Base-by-base conservation (phyloP, 495 filamentous ascomycete species). In the Penicillium salamii region DNA sequence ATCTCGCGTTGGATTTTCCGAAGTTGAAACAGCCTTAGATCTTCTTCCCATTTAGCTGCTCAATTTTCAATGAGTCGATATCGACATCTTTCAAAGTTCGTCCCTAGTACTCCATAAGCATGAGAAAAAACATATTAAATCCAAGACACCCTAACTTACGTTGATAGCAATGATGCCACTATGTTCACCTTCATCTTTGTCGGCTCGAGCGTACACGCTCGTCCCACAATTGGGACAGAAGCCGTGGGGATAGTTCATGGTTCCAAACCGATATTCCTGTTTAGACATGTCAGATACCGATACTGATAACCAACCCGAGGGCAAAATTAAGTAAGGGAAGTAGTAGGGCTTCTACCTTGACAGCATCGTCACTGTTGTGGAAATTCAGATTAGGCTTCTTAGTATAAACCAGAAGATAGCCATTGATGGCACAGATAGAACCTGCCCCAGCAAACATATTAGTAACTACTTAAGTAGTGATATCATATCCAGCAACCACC, bases 261-360 rank as follows among this genome's bases (percentile, higher is more conserved):
- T 50, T 37, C 48, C 48, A 20, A 50, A 50, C 29, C 48, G 32
- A 38, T 50, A 50, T 29, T 50, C 48, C 48, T 50, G 8, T 19
- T 13, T 7, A 1, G 3, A 39, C 1, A 5, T 23, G 19, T n/a
- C 19, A 12, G 9, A 24, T 23, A 15, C 5, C n/a, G 11, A 24
- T 12, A 39, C 21, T 29, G n/a, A 19, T 3, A n/a, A n/a, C n/a
- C n/a, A n/a, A n/a, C n/a, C n/a, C n/a, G n/a, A n/a, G n/a, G n/a
- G n/a, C n/a, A n/a, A n/a, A n/a, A n/a, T 6, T 9, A 23, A 32
- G 29, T 7, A 12, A 32, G 11, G 5, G 9, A 21, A 20, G 12
- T 18, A 13, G 14, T 15, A 47, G 28, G 21, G 14, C 28, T 19
- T 32, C 18, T 15, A 47, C 18, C 18, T 15, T 49, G 35, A 31